Evolutionary conservation across 23 red algal genomes (phyloP), one percentile per base, ranked within the genome.

Genomic region (Gracilaria gracilis): DNA sequence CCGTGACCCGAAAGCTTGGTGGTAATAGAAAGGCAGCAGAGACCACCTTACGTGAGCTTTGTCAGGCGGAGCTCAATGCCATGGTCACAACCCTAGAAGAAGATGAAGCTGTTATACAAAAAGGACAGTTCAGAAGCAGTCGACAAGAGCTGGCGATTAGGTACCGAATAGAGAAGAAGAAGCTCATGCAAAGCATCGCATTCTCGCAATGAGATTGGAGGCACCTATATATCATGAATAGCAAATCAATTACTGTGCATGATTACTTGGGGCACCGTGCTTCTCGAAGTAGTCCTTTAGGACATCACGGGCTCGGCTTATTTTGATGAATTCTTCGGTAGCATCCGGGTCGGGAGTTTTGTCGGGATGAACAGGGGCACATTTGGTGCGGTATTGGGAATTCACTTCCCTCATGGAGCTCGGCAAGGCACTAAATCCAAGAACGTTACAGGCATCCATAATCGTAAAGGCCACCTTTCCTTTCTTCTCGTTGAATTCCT

Each of bases 291-390:
- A 95, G 20, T 86, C 92, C 34, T 88, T 70, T 7, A 98, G 58
- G 49, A 92, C 86, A 47, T 98, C 96, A 50, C 96, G 91, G 7
- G 96, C 96, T 28, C 96, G 64, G 57, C 88, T 93, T 19, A 98
- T 89, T 15, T 84, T 66, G 58, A 94, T 91, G 76, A 98, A 98
- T n/a, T 50, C 66, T 67, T 98, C 96, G 19, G 96, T 95, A 19
- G 86, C 82, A 81, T 94, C 85, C 35, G 86, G 86, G 48, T 94
- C 91, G 16, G 87, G 86, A 16, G 83, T 91, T 76, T 91, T 98
- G 58, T 98, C 96, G 7, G 96, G 96, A 35, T 98, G 96, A 54
- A 98, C 48, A 31, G 91, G 96, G 16, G 92, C 91, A 57, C 96
- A 95, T 66, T 91, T 92, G 24, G 71, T 83, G 51, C 96, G 91